A percentile compares a stretch with the other conserved stretches of the same genome.
Conservation (phyloP, 1,284 basidiomycete species). For the Blastosporella zonata region DNA sequence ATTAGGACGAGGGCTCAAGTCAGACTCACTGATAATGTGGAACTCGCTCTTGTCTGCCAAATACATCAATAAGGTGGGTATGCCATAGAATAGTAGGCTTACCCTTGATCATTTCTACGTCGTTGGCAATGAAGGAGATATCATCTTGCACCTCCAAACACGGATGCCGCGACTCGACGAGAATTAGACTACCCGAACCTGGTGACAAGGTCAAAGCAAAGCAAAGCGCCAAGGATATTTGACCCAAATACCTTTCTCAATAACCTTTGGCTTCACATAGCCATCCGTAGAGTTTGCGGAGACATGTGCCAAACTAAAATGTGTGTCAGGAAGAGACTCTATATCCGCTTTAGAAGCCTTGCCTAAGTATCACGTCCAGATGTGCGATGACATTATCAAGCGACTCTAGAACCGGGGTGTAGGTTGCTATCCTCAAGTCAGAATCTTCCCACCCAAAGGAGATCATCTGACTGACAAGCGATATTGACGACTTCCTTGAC, state of each 20-base stretch:
- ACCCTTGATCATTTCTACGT: conserved; percentile 87
- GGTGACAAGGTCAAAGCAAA: conserved; percentile 59
- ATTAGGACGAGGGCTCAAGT: background rate
- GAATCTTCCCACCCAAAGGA: background rate
- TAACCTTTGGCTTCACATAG: conserved; percentile 16
- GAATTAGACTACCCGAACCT: conserved; percentile 78
- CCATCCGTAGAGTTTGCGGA: conserved; percentile 15
- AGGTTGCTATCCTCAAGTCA: conserved; percentile 60
- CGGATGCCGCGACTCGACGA: conserved; percentile 89
- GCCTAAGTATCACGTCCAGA: conserved; percentile 91
- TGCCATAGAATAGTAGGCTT: conserved; percentile 15
- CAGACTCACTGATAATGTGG: conserved; percentile 74
- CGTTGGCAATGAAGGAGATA: conserved; percentile 93
- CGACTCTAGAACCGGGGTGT: conserved; percentile 87
- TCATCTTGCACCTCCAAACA: conserved; percentile 97
- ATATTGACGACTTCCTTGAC: conserved; percentile 95
- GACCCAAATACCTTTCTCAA: conserved; percentile 11
- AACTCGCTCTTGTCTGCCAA: conserved; percentile 72
- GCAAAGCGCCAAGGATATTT: background rate
- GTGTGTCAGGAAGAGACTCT: conserved; percentile 1
- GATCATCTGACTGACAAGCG: conserved; percentile 61
- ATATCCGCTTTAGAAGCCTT: conserved; percentile 16
- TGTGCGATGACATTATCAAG: conserved; percentile 87
- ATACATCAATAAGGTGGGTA: conserved; percentile 1
- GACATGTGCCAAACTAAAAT: conserved; percentile 17